Percentiles rank a stretch among this genome's conserved stretches.
These are phyloP conservation scores for Cyclotella choctawhatcheeana DNA, from an alignment of 108 stramenopile species.

Conservation along the genomic window DNA sequence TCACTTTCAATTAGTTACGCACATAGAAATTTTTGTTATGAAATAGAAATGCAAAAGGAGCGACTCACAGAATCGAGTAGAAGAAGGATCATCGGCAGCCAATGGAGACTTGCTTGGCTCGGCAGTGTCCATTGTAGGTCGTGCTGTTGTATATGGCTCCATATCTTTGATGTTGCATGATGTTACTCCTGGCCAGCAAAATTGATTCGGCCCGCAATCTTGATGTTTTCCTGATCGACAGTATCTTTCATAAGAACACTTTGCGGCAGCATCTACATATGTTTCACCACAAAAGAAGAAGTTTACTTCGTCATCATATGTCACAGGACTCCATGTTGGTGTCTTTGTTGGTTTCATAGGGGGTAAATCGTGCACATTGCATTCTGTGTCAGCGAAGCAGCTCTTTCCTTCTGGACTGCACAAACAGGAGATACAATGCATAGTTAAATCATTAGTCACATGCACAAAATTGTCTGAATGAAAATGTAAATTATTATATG, in stretches of 20 bases:
- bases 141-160: constrained; percentile 3
- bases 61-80: constrained; percentile 13
- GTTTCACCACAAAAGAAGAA: constrained; percentile 18
- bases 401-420: constrained; percentile 15
- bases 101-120: constrained; percentile 17
- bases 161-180: constrained; percentile 21
- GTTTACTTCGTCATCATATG: constrained; percentile 20
- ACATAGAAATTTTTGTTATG: too few species aligned
- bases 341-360: constrained; percentile 23
- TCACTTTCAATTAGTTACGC: too few species aligned
- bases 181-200: constrained; percentile 27
- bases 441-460: neutral
- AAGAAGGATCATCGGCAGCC: constrained; percentile 12
- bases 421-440: too few species aligned
- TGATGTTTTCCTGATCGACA: constrained; percentile 18
- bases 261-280: constrained; percentile 16
- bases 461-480: too few species aligned
- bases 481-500: too few species aligned
- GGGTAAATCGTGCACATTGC: constrained; percentile 15
- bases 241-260: constrained; percentile 17
- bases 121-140: constrained; percentile 11
- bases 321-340: constrained; percentile 26
- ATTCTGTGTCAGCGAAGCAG: constrained; percentile 34
- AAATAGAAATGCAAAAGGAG: too few species aligned
- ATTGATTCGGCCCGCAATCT: constrained; percentile 4